Conservation (phyloP, 768 basidiomycete genomes). For the Gymnopilus dilepis region DNA sequence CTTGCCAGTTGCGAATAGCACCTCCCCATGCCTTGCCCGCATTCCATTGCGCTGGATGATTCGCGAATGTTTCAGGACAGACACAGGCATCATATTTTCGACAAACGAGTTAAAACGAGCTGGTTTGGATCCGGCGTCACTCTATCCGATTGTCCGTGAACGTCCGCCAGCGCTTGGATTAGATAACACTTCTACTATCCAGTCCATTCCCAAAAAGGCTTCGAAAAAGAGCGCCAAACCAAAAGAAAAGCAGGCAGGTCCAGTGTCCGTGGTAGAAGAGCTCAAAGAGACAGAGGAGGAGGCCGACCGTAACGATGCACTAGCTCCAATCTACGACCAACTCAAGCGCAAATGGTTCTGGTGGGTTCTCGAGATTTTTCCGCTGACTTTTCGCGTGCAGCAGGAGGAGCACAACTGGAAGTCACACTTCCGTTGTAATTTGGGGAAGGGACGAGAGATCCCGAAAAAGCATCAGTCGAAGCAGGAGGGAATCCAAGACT, state of each 20-base stretch:
- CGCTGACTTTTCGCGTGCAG: too few species aligned
- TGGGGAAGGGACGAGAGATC: too few species aligned
- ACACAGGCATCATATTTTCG: neutral
- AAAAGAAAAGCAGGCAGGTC: neutral
- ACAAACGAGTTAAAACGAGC: conserved; percentile 8
- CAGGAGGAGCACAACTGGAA: too few species aligned
- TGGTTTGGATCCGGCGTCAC: neutral
- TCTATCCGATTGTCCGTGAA: neutral
- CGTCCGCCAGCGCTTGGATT: neutral
- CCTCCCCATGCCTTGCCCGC: neutral
- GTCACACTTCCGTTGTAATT: too few species aligned
- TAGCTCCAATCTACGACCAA: neutral
- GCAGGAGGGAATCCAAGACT: too few species aligned
- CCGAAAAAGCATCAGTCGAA: too few species aligned
- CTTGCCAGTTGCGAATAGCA: neutral
- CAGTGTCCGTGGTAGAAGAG: neutral
- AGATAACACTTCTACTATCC: neutral
- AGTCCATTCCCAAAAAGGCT: neutral
- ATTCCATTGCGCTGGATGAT: neutral
- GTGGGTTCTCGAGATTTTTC: too few species aligned
- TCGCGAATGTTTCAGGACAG: neutral
- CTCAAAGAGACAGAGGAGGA: neutral
- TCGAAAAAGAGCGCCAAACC: neutral
- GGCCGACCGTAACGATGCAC: neutral
- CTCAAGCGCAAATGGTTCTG: neutral